These are phyloP conservation scores for Graphium sp. DNA, from an alignment of 2,329 filamentous ascomycete genomes.

Conservation along the genomic window DNA sequence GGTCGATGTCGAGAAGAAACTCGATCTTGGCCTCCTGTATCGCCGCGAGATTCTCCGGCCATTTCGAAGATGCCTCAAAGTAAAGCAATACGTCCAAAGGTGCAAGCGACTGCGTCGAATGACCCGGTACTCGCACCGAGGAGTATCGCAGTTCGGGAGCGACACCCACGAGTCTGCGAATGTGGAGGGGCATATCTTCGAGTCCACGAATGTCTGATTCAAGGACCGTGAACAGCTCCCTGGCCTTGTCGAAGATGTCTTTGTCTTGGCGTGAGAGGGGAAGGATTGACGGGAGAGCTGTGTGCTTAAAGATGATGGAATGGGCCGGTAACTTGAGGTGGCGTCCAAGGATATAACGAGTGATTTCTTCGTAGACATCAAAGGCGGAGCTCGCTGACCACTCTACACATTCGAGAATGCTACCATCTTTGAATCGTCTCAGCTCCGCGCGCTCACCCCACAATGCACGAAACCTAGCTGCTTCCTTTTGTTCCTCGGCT, in stretches of 20 bases:
- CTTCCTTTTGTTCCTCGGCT: constrained; percentile 71
- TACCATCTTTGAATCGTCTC: constrained; percentile 86
- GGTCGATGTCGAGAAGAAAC: constrained; percentile 63
- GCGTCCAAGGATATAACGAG: constrained; percentile 49
- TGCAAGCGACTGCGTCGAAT: constrained; percentile 9
- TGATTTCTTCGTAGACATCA: constrained; percentile 65
- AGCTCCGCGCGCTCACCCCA: constrained; percentile 93
- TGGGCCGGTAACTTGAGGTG: constrained; percentile 48
- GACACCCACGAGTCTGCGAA: constrained; percentile 63
- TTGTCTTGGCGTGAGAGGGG: constrained; percentile 27
- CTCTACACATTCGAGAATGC: constrained; percentile 79
- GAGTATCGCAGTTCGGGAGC: constrained; percentile 60
- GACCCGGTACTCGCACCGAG: constrained; percentile 35
- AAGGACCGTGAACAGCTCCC: constrained; percentile 53
- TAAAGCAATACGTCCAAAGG: constrained; percentile 71
- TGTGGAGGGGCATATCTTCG: constrained; percentile 71
- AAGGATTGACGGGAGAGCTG: constrained; percentile 31
- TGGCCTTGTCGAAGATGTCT: constrained; percentile 48
- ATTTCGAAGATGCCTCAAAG: constrained; percentile 84
- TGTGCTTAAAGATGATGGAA: constrained; percentile 32
- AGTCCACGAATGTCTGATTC: constrained; percentile 63
- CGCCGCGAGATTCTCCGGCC: constrained; percentile 81
- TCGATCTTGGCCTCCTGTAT: constrained; percentile 92
- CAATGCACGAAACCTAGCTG: constrained; percentile 69
- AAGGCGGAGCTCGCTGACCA: constrained; percentile 53